Evolutionary conservation across 179 eudicot species (phyloP), one percentile per base, ranked within the genome.

Genomic region (Camellia oleifera): DNA sequence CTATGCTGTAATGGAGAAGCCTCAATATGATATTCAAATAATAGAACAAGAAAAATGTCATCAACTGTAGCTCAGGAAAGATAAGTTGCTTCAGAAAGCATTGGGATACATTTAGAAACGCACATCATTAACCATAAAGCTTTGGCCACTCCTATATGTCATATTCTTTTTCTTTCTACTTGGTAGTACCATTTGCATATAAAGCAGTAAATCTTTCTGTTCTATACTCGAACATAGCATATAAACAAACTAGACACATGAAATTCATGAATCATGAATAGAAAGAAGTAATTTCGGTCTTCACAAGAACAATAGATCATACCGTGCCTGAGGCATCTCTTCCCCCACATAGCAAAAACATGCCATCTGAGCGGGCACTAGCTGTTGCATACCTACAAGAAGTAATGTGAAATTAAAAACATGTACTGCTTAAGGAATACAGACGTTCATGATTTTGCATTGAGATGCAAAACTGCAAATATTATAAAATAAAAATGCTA

Each of bases 341-440:
- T 88, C 99, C 99, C 77, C 99, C 99, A 81, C 99, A 96, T 67
- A 96, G 94, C 89, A 78, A 85, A 90, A 96, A 88, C 99, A 96
- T 96, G 77, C 99, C 99, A 88, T 96, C 99, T 75, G 97, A 87
- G 69, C 99, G 93, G 23, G 98, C 93, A 92, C 98, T 94, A 80
- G 93, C 98, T 77, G 98, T 94, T 75, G 99, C 99, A 84, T 96
- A 96, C 95, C 95, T 91, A 82, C 82, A 88, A 60, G 48, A 69
- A 67, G 57, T 7, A 44, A 76, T n/a, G 26, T 1, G 13, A 65
- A 56, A 81, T 69, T 32, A 14, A 26, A 46, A 32, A 57, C 14
- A 50, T 11, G 4, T 20, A 32, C n/a, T 40, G 4, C 60, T 12
- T 63, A 20, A 60, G 48, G 69, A 18, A 45, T 58, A 52, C 11